Conservation (phyloP, 331 rosid genomes). For the Phaseolus coccineus region DNA sequence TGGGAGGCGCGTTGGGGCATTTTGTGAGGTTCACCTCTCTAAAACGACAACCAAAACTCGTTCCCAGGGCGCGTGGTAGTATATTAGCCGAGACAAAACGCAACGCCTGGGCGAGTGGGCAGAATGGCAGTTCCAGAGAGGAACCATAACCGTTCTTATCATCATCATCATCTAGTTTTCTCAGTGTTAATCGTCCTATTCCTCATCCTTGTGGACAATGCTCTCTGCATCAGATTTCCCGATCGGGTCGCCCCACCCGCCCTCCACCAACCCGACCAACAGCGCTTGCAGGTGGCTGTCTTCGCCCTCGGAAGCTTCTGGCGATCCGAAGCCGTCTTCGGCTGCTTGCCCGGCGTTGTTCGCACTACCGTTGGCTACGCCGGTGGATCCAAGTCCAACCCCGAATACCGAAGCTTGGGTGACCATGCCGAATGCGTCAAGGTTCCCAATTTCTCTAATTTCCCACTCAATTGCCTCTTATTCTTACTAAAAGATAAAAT, state of each 20-base stretch:
- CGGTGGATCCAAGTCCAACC: conserved; percentile 85
- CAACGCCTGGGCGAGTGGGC: conserved; percentile 9
- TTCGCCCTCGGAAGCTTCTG: conserved; percentile 97
- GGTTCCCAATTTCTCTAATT: conserved; percentile 52
- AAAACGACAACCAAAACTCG: conserved; percentile 29
- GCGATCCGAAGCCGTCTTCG: conserved; percentile 94
- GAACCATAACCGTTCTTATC: not conserved
- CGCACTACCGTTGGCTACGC: conserved; percentile 87
- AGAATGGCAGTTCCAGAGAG: conserved; percentile 57
- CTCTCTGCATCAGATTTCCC: conserved; percentile 64
- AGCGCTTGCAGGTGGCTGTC: conserved; percentile 60
- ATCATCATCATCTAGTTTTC: not conserved
- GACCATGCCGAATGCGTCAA: conserved; percentile 90
- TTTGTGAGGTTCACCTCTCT: conserved; percentile 21
- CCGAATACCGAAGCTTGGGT: conserved; percentile 85
- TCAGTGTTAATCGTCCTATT: conserved; percentile 45
- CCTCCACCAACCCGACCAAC: conserved; percentile 49
- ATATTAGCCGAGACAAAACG: conserved; percentile 14
- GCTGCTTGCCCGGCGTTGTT: conserved; percentile 84
- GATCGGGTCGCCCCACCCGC: conserved; percentile 62
- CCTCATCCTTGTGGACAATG: conserved; percentile 8
- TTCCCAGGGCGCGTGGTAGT: not conserved
- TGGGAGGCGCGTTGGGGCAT: conserved; percentile 7
- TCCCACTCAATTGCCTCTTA: not conserved
- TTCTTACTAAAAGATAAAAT: not conserved